A percentile compares a stretch with the other conserved stretches of the same genome.
Evolutionary conservation across 306 rosid species (phyloP).

Genomic region (Rubus idaeus): DNA sequence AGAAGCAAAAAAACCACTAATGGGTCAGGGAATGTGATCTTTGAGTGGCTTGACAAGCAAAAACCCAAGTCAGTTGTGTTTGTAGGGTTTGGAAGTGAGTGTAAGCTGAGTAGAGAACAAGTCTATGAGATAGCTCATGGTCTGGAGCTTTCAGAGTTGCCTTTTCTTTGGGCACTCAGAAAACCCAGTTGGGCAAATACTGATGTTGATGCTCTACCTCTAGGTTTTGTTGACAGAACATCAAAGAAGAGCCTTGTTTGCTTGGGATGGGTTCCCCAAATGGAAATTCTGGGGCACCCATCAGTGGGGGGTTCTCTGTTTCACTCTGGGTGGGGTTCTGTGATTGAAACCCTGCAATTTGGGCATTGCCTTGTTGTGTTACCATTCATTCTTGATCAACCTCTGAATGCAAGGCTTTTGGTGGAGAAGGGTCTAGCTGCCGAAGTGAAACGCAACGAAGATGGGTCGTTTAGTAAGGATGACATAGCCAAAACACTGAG

Average conservation of each 20-base stretch:
- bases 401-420: too few species aligned
- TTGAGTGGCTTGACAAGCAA: conserved; percentile 44
- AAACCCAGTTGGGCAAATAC: conserved; percentile 33
- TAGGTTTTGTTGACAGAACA: conserved; percentile 30
- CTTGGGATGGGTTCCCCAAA: too few species aligned
- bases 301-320: too few species aligned
- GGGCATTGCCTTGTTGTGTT: too few species aligned
- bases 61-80: conserved; percentile 33
- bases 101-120: conserved; percentile 31
- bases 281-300: too few species aligned
- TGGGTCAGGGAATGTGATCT: background rate
- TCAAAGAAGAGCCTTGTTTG: conserved; percentile 17
- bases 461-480: too few species aligned
- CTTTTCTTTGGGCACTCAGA: conserved; percentile 50
- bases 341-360: too few species aligned
- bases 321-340: too few species aligned
- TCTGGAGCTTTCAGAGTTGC: conserved; percentile 41
- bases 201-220: conserved; percentile 27
- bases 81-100: conserved; percentile 51
- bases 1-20: background rate
- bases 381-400: too few species aligned
- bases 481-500: too few species aligned
- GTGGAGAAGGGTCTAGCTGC: too few species aligned
- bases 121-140: conserved; percentile 49
- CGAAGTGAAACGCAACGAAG: too few species aligned